Percentiles rank a stretch among this genome's conserved stretches.
phyloP scores from a whole-genome alignment of 2,329 filamentous ascomycete species.

The Penicillium sclerotiorum region DNA sequence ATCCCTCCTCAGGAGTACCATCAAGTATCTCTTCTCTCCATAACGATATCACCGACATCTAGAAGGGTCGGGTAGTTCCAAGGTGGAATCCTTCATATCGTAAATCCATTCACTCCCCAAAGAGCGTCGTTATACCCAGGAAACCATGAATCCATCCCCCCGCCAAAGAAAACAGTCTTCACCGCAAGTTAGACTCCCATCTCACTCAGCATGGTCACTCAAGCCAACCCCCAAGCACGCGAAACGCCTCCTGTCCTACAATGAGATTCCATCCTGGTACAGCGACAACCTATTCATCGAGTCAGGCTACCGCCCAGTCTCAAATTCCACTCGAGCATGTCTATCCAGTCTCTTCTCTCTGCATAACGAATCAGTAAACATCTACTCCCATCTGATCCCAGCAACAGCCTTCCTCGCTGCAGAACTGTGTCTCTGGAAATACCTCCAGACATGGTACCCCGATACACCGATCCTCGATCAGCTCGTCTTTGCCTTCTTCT shows the following conservation, averaged over 20 bases:
- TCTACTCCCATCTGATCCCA: slow-evolving; percentile 30
- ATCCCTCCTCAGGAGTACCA: too few relatives aligned
- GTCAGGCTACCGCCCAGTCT: slow-evolving; percentile 30
- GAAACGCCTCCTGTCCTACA: background rate
- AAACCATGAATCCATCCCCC: too few relatives aligned
- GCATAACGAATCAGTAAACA: slow-evolving; percentile 25
- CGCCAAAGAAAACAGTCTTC: too few relatives aligned
- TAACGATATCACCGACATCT: too few relatives aligned
- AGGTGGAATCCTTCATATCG: too few relatives aligned
- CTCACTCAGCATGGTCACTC: background rate
- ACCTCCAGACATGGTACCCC: slow-evolving; percentile 13
- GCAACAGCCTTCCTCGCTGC: slow-evolving; percentile 22
- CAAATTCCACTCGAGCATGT: slow-evolving; percentile 16
- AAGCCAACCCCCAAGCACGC: background rate
- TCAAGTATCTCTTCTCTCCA: too few relatives aligned
- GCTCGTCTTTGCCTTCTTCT: slow-evolving; percentile 23
- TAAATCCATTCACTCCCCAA: too few relatives aligned
- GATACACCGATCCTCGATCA: slow-evolving; percentile 15
- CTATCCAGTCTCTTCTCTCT: slow-evolving; percentile 15
- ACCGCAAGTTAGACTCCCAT: background rate
- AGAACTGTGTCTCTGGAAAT: slow-evolving; percentile 19
- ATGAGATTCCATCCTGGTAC: background rate
- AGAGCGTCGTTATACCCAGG: too few relatives aligned
- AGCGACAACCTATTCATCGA: slow-evolving; percentile 27
- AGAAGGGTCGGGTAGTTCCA: too few relatives aligned